Percentiles rank a stretch among this genome's conserved stretches.
These are phyloP conservation scores for Leishmania tarentolae DNA, from an alignment of 208 protist species.

Conservation along the genomic window DNA sequence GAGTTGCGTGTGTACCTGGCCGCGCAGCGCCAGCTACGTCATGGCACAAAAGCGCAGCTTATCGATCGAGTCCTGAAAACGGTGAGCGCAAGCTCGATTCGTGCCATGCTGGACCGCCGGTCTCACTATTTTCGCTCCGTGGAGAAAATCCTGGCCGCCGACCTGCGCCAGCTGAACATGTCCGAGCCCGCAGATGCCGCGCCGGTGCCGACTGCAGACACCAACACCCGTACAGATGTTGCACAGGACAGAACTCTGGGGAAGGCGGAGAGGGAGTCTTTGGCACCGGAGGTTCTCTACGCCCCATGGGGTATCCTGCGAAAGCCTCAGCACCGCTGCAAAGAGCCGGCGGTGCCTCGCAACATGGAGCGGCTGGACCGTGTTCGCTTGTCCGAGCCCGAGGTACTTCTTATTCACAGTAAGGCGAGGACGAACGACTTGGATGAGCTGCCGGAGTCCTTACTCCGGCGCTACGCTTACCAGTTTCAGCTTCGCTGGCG, in stretches of 20 bases:
- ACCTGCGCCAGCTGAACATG: slow-evolving; percentile 57
- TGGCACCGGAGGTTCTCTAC: slow-evolving; percentile 67
- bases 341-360: slow-evolving; percentile 13
- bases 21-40: slow-evolving; percentile 79
- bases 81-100: slow-evolving; percentile 60
- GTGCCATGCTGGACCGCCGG: slow-evolving; percentile 80
- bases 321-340: slow-evolving; percentile 50
- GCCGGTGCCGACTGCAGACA: not conserved
- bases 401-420: slow-evolving; percentile 65
- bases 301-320: slow-evolving; percentile 89
- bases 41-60: slow-evolving; percentile 74
- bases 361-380: slow-evolving; percentile 66
- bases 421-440: slow-evolving; percentile 67
- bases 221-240: not conserved
- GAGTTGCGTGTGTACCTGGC: slow-evolving; percentile 91
- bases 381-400: slow-evolving; percentile 58
- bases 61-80: slow-evolving; percentile 69
- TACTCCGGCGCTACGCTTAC: slow-evolving; percentile 88
- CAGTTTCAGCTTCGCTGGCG: slow-evolving; percentile 85
- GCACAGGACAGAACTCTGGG: slow-evolving; percentile 51
- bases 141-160: slow-evolving; percentile 68
- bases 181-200: not conserved
- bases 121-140: slow-evolving; percentile 89
- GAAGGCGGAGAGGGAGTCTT: slow-evolving; percentile 41
- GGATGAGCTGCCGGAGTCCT: slow-evolving; percentile 80